Conservation (phyloP, 2,329 filamentous ascomycete species). For the Chaetomiaceae sp. region DNA sequence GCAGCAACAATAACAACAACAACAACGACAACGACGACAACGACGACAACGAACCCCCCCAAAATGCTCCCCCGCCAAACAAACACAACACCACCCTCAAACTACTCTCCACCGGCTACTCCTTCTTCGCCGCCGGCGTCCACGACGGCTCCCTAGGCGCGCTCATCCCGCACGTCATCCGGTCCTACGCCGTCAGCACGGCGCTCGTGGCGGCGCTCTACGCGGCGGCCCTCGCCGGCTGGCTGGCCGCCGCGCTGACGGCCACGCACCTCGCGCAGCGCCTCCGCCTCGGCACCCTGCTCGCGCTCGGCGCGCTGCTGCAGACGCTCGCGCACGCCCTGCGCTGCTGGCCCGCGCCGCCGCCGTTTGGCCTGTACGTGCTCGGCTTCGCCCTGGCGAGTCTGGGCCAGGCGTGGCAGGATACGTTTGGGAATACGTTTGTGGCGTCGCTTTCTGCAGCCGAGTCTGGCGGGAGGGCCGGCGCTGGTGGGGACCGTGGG, state of each 20-base stretch:
- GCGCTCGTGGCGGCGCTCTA: constrained; percentile 49
- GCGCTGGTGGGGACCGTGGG: background rate
- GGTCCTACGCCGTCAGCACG: constrained; percentile 51
- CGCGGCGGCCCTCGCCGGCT: constrained; percentile 54
- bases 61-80: background rate
- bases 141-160: constrained; percentile 63
- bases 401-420: constrained; percentile 59
- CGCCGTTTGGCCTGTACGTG: constrained; percentile 54
- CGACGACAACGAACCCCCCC: too few species aligned
- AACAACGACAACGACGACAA: too few species aligned
- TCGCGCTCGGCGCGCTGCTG: constrained; percentile 51
- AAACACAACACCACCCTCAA: background rate
- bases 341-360: constrained; percentile 41
- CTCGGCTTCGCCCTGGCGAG: constrained; percentile 55
- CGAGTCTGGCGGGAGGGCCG: background rate
- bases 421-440: constrained; percentile 60
- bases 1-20: too few species aligned
- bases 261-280: constrained; percentile 30
- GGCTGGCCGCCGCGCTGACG: constrained; percentile 52
- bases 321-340: constrained; percentile 53
- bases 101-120: constrained; percentile 42
- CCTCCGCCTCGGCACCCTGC: constrained; percentile 52
- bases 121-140: constrained; percentile 61
- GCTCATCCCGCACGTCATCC: constrained; percentile 58
- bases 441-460: constrained; percentile 39